Conservation (phyloP, 306 rosid species). For the Amphicarpaea edgeworthii region DNA sequence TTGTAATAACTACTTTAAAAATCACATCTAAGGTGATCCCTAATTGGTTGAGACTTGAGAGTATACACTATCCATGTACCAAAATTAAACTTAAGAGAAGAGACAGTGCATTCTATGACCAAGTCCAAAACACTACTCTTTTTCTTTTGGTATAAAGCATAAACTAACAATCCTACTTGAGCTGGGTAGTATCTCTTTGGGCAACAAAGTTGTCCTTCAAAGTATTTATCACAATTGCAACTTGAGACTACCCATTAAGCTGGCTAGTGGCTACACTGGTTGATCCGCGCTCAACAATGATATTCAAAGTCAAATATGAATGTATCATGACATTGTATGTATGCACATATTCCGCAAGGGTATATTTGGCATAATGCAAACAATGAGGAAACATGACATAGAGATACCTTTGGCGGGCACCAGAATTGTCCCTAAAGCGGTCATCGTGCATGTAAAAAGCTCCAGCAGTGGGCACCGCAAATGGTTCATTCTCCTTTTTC, state of each 20-base stretch:
- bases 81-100: too few species aligned
- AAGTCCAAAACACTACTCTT: background rate
- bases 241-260: background rate
- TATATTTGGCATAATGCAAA: background rate
- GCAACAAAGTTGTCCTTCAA: too few species aligned
- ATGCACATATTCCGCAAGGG: background rate
- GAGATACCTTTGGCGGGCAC: slow-evolving; percentile 74
- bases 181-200: too few species aligned
- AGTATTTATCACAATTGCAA: too few species aligned
- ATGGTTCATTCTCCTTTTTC: slow-evolving; percentile 95
- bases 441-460: slow-evolving; percentile 98
- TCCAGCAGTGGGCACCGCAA: slow-evolving; percentile 97
- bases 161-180: too few species aligned
- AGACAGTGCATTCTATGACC: background rate
- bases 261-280: background rate
- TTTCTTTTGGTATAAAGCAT: too few species aligned
- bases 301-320: background rate
- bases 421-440: slow-evolving; percentile 83
- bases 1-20: background rate
- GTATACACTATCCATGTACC: background rate
- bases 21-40: background rate
- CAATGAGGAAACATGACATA: slow-evolving; percentile 19
- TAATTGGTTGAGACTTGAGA: background rate
- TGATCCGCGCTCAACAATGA: background rate
- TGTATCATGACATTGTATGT: background rate